Evolutionary conservation across 139 green algal genomes (phyloP), one percentile per base, ranked within the genome.

Genomic region (Protoeuglena noctilucae): DNA sequence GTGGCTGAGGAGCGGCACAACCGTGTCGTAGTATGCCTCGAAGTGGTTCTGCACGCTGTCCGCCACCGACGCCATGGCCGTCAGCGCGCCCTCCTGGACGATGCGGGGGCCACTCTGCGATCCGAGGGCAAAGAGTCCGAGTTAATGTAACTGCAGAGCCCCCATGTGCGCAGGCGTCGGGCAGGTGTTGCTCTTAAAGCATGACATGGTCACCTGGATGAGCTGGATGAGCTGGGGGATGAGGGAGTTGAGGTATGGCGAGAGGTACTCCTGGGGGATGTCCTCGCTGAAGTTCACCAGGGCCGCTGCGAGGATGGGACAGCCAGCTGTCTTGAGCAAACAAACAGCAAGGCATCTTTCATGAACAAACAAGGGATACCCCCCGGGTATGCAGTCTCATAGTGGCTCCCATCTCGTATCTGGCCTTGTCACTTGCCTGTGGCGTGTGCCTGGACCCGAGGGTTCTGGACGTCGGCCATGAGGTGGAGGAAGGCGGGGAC

Each of bases 221-320:
- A 96, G 74, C 24, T 61, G 54, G 19, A 94, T 47, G 23, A 95
- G 80, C 73, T 85, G 88, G 30, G 25, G 66, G 63, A 97, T 88
- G 29, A 98, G 69, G 0, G 57, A 39, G 70, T 98, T 90, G 61
- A 97, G 69, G 78, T 96, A 94, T 17, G 78, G 84, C 21, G 71
- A 68, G 61, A 98, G 61, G 24, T 88, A 53, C 30, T 95, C 83
- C 41, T 69, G 57, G 47, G 91, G 82, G 28, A 71, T 78, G 51
- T 65, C 67, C 75, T 97, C 92, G 40, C 68, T 81, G 77, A 99
- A 99, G 83, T 99, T 99, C 30, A 99, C 89, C 17, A 93, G 69
- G 0, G 88, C 92, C 17, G 89, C 86, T n/a, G n/a, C n/a, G n/a
- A n/a, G n/a, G n/a, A n/a, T n/a, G n/a, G n/a, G n/a, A n/a, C n/a